Evolutionary conservation across 2,329 filamentous ascomycete genomes (phyloP).

Genomic region (Fusarium gaditjirri): DNA sequence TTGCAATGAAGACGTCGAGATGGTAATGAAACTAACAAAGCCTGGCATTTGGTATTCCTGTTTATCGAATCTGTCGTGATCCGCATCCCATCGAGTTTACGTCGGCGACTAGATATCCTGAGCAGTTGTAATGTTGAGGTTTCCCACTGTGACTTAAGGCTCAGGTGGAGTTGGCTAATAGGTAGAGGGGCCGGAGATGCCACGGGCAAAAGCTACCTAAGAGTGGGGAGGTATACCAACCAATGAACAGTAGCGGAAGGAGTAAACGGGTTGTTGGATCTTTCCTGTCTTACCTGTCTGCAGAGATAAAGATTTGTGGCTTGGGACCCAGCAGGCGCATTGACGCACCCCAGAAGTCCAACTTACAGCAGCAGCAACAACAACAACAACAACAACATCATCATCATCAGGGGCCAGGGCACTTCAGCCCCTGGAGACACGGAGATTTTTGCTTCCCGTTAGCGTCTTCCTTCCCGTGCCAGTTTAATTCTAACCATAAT

Average conservation of each 20-base stretch:
- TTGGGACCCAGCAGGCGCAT: not conserved
- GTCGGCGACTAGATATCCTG: not conserved
- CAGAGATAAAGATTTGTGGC: constrained; percentile 31
- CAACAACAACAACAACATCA: not conserved
- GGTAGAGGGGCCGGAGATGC: constrained; percentile 19
- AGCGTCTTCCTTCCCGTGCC: not conserved
- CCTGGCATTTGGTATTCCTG: not conserved
- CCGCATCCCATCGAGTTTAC: not conserved
- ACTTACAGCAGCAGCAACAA: not conserved
- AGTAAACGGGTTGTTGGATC: not conserved
- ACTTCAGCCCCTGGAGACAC: not conserved
- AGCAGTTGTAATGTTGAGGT: constrained; percentile 4
- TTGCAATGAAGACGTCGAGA: not conserved
- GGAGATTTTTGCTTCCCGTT: not conserved
- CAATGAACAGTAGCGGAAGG: not conserved
- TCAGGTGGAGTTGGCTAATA: constrained; percentile 4
- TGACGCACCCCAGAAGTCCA: constrained; percentile 21
- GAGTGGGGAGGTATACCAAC: not conserved
- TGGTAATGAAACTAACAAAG: not conserved
- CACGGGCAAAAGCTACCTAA: constrained; percentile 14
- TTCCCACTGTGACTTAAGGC: not conserved
- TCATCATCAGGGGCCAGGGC: not conserved
- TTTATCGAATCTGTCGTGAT: not conserved
- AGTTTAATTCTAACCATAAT: constrained; percentile 1
- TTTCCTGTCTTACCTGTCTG: not conserved